Evolutionary conservation across 352 stramenopile species (phyloP), one percentile per base, ranked within the genome.

Genomic region (Pythium myriotylum): DNA sequence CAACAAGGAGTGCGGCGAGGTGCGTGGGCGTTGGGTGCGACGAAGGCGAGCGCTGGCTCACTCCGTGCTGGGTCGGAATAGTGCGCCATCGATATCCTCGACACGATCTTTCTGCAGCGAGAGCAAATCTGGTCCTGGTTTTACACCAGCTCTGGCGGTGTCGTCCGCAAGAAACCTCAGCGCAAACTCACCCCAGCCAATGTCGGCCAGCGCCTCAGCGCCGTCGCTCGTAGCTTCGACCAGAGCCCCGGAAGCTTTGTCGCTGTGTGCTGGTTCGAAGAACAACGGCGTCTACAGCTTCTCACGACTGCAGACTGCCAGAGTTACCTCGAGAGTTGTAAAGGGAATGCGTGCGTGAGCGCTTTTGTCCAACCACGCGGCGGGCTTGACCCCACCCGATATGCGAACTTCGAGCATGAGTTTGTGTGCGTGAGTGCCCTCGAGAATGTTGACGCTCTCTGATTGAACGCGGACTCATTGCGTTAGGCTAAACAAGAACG

Each of bases 111-210:
- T 62, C 53, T 91, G 40, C 67, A 88, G 62, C 84, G 88, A 48
- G 79, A 86, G 48, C 76, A 91, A 60, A 91, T 94, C 54, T 89
- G 79, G 79, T 82, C 77, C 12, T 92, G 84, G 84, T 92, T 86
- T 63, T 87, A 81, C 65, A 81, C 67, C 8, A 80, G 65, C 40
- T 63, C 52, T 4, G 59, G 68, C 53, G 82, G 82, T 20, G 57
- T 90, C 22, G 71, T 92, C 29, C 76, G 78, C n/a, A 76, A 81
- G 45, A 91, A 87, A 48, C 53, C 76, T 16, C 70, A 78, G 56
- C 70, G 69, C 9, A 84, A 86, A 65, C 72, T 89, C 48, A 75
- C 61, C 37, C 19, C 73, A 3, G 67, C 77, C 16, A 45, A 70
- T 35, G 72, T 94, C 13, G 49, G 70, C 37, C 66, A 82, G 12